Evolutionary conservation across 1,284 basidiomycete species (phyloP).

Genomic region (Sporisorium scitamineum): DNA sequence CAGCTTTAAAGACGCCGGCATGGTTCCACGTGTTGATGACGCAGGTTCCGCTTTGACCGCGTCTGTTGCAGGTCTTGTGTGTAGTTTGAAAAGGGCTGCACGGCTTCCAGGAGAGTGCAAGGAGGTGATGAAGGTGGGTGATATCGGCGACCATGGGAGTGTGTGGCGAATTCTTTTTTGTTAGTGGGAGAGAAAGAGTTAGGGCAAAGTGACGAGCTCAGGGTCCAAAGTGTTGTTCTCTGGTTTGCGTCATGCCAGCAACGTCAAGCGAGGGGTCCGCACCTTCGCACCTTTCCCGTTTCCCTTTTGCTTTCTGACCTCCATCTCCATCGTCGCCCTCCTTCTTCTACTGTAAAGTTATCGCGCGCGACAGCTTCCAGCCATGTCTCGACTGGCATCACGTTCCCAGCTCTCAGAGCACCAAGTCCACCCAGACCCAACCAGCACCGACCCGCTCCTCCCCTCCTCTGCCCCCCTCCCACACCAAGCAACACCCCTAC

Average conservation of each 20-base stretch:
- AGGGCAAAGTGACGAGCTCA: not conserved
- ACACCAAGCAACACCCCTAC: conserved; percentile 30
- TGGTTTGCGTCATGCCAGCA: not conserved
- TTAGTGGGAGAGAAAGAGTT: no score
- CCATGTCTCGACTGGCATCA: conserved; percentile 23
- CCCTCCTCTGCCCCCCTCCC: conserved; percentile 39
- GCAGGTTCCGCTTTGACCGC: not conserved
- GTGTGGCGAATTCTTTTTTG: no score
- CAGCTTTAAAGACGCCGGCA: conserved; percentile 13
- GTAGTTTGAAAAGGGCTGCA: not conserved
- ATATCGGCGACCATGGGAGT: no score
- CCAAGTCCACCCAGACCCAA: conserved; percentile 40
- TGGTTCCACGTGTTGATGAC: not conserved
- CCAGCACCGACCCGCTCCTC: conserved; percentile 16
- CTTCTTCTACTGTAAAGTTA: not conserved
- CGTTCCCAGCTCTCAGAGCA: conserved; percentile 15
- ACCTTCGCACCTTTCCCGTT: not conserved
- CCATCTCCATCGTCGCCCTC: not conserved
- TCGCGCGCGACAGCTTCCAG: no score
- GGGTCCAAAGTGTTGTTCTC: conserved; percentile 19
- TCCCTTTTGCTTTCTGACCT: not conserved
- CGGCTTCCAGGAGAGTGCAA: not conserved
- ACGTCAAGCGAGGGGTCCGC: not conserved
- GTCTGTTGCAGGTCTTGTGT: not conserved
- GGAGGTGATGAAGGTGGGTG: no score